phyloP scores from a whole-genome alignment of 2,329 filamentous ascomycete genomes.

The Trichoderma semiorbis region DNA sequence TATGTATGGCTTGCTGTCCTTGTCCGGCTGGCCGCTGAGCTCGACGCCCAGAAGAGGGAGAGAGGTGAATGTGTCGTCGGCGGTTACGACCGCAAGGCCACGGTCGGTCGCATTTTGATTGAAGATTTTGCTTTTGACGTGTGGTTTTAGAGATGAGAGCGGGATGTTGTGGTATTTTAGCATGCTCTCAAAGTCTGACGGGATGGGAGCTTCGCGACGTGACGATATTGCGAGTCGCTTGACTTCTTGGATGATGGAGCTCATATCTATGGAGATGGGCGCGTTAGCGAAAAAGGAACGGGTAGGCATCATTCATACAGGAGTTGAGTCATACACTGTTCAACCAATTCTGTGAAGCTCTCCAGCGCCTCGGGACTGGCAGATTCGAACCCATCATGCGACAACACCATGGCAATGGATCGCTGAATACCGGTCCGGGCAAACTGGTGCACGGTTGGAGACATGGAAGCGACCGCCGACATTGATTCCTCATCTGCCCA shows the following conservation, averaged over 20 bases:
- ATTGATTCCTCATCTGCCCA: not conserved
- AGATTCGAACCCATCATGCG: slow-evolving; percentile 56
- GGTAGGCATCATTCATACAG: not conserved
- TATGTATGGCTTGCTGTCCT: slow-evolving; percentile 53
- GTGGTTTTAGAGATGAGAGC: slow-evolving; percentile 50
- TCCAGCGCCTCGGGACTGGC: slow-evolving; percentile 56
- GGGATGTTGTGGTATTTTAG: slow-evolving; percentile 51
- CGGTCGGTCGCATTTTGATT: slow-evolving; percentile 36
- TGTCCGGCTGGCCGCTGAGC: slow-evolving; percentile 57
- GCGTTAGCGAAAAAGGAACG: slow-evolving; percentile 20
- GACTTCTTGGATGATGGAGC: slow-evolving; percentile 46
- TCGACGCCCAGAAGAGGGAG: slow-evolving; percentile 50
- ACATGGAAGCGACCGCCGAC: slow-evolving; percentile 22
- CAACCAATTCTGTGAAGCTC: slow-evolving; percentile 52
- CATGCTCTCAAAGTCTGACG: slow-evolving; percentile 55
- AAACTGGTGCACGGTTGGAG: slow-evolving; percentile 32
- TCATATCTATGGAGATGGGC: slow-evolving; percentile 40
- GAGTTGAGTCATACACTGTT: slow-evolving; percentile 51
- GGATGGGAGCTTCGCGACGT: slow-evolving; percentile 51
- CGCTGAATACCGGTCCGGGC: slow-evolving; percentile 45
- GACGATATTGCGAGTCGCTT: slow-evolving; percentile 46
- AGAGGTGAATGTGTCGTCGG: slow-evolving; percentile 40
- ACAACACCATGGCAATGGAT: slow-evolving; percentile 52
- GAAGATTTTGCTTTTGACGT: slow-evolving; percentile 52
- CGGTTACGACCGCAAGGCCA: slow-evolving; percentile 37